Conservation (phyloP, 345 rosid genomes). For the Trapa bicornis region DNA sequence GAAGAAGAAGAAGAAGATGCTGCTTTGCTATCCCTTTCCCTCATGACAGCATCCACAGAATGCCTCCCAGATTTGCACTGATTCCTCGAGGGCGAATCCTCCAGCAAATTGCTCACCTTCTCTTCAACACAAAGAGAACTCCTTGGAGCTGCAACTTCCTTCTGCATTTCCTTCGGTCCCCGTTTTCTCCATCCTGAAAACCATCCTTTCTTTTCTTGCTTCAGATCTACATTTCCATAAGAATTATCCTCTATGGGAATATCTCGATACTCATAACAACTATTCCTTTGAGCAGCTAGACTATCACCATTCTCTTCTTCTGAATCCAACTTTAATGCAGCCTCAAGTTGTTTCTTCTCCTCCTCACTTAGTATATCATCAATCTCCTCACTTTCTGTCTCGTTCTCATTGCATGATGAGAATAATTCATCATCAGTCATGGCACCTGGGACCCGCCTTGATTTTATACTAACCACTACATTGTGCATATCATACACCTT, state of each 20-base stretch:
- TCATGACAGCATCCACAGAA: conserved; percentile 55
- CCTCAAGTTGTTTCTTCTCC: conserved; percentile 80
- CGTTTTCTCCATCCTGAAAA: conserved; percentile 90
- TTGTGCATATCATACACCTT: conserved; percentile 97
- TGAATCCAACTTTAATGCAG: conserved; percentile 66
- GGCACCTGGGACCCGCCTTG: conserved; percentile 85
- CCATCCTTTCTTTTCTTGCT: conserved; percentile 91
- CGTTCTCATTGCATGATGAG: conserved; percentile 60
- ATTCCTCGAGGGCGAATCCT: conserved; percentile 48
- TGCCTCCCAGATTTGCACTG: conserved; percentile 74
- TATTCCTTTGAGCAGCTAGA: conserved; percentile 41
- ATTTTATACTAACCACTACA: conserved; percentile 89
- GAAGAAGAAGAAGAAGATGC: conserved; percentile 32
- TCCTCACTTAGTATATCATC: conserved; percentile 70
- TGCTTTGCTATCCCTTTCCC: conserved; percentile 28
- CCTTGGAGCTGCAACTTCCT: conserved; percentile 57
- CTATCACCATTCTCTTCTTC: conserved; percentile 64
- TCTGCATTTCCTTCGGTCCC: conserved; percentile 55
- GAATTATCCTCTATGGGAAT: conserved; percentile 53
- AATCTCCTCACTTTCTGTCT: conserved; percentile 67
- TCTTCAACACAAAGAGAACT: conserved; percentile 77
- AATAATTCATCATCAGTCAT: conserved; percentile 89
- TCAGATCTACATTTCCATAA: conserved; percentile 37
- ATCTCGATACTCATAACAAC: conserved; percentile 73
- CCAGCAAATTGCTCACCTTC: conserved; percentile 68